These are phyloP conservation scores for Rhododendron ferrugineum DNA, from an alignment of 148 eudicot genomes.

Conservation along the genomic window DNA sequence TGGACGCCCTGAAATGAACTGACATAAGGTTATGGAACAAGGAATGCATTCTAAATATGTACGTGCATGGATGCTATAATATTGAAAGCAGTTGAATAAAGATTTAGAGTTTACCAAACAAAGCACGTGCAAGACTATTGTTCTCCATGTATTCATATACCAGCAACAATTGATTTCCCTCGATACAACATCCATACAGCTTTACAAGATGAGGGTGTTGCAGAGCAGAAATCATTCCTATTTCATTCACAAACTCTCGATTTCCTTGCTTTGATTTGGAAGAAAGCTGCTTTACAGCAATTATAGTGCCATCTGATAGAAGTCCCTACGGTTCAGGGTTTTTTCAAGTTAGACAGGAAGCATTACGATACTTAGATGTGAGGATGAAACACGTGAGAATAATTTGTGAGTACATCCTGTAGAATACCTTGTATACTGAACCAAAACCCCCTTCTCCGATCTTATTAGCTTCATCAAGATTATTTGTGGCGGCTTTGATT, in stretches of 20 bases:
- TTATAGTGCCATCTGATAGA: conserved; percentile 33
- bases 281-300: conserved; percentile 23
- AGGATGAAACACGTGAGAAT: background rate
- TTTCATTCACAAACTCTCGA: background rate
- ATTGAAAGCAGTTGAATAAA: too few species aligned
- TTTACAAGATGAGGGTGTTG: conserved; percentile 36
- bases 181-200: conserved; percentile 40
- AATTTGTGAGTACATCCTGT: background rate
- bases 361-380: background rate
- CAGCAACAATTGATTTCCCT: conserved; percentile 28
- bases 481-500: conserved; percentile 40
- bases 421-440: conserved; percentile 34
- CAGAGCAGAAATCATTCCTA: conserved; percentile 15
- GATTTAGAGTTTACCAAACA: too few species aligned
- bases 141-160: too few species aligned
- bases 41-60: too few species aligned
- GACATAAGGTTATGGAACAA: too few species aligned
- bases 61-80: too few species aligned
- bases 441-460: conserved; percentile 48
- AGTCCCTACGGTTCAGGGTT: conserved; percentile 27
- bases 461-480: conserved; percentile 34
- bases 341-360: background rate
- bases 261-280: background rate
- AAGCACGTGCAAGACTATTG: too few species aligned
- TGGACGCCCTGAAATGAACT: too few species aligned